Conservation (phyloP, 2,329 filamentous ascomycete species). For the Arthrinium puccinioides region DNA sequence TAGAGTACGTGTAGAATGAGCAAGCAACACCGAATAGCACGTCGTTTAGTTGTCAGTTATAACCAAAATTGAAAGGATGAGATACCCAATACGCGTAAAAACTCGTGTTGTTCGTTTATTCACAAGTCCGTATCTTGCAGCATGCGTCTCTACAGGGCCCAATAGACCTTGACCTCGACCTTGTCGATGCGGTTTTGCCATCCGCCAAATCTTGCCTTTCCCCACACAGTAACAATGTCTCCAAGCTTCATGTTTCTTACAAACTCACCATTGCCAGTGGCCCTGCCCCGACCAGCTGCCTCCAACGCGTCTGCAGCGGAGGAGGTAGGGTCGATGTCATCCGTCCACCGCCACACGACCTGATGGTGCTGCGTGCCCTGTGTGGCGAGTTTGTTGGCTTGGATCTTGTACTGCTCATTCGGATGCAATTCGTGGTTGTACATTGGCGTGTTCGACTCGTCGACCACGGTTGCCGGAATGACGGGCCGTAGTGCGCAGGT, state of each 20-base stretch:
- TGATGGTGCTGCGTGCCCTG: slow-evolving; percentile 29
- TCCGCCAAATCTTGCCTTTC: slow-evolving; percentile 44
- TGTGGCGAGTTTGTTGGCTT: slow-evolving; percentile 35
- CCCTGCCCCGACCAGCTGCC: slow-evolving; percentile 39
- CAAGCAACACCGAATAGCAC: too few species aligned
- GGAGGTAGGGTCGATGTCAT: slow-evolving; percentile 37
- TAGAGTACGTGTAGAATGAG: too few species aligned
- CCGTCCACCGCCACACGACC: slow-evolving; percentile 46
- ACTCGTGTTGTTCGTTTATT: too few species aligned
- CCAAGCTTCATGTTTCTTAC: slow-evolving; percentile 49
- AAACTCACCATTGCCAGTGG: slow-evolving; percentile 46
- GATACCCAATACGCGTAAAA: too few species aligned
- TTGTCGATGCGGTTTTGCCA: slow-evolving; percentile 47
- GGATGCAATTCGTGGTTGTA: slow-evolving; percentile 31
- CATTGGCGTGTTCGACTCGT: slow-evolving; percentile 9
- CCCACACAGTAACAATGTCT: slow-evolving; percentile 57
- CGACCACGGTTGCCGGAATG: slow-evolving; percentile 14
- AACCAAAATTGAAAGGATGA: too few species aligned
- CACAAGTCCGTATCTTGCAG: too few species aligned
- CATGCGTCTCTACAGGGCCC: slow-evolving; percentile 44
- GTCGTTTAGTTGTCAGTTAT: too few species aligned
- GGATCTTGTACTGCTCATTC: slow-evolving; percentile 33
- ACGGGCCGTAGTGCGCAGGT: slow-evolving; percentile 21
- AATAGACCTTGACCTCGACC: slow-evolving; percentile 50
- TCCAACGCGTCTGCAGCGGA: slow-evolving; percentile 29